Evolutionary conservation across 306 rosid species (phyloP).

Genomic region (Lithocarpus polystachyus): DNA sequence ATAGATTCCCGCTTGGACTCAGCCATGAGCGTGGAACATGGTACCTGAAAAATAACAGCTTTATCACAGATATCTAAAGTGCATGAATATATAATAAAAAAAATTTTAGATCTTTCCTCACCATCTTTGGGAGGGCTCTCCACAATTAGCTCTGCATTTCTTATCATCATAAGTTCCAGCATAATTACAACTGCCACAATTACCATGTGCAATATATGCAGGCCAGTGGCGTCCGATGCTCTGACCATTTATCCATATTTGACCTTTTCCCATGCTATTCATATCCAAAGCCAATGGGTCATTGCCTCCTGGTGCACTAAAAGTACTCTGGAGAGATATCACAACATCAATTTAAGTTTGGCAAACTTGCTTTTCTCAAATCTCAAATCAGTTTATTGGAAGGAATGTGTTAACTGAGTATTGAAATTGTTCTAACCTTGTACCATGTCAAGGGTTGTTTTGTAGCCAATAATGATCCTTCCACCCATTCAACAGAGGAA

Average conservation of each 20-base stretch:
- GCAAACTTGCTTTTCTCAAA: background rate
- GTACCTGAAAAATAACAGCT: conserved; percentile 61
- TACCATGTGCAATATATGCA: conserved; percentile 56
- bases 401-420: background rate
- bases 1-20: conserved; percentile 53
- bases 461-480: conserved; percentile 57
- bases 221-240: conserved; percentile 98
- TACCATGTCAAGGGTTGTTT: conserved; percentile 90
- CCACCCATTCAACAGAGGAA: conserved; percentile 73
- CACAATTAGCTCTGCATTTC: conserved; percentile 67
- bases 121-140: conserved; percentile 96
- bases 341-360: conserved; percentile 12
- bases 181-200: conserved; percentile 65
- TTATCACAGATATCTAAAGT: conserved; percentile 9
- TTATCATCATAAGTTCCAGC: conserved; percentile 68
- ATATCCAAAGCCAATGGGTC: conserved; percentile 88
- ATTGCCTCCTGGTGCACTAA: conserved; percentile 65
- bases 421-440: conserved; percentile 54
- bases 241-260: conserved; percentile 83
- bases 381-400: conserved; percentile 10
- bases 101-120: conserved; percentile 27
- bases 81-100: background rate
- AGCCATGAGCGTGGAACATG: conserved; percentile 92
- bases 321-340: conserved; percentile 53
- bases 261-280: conserved; percentile 96